phyloP scores from a whole-genome alignment of 1,139 yeast species.

The Sugiyamaella japonica region DNA sequence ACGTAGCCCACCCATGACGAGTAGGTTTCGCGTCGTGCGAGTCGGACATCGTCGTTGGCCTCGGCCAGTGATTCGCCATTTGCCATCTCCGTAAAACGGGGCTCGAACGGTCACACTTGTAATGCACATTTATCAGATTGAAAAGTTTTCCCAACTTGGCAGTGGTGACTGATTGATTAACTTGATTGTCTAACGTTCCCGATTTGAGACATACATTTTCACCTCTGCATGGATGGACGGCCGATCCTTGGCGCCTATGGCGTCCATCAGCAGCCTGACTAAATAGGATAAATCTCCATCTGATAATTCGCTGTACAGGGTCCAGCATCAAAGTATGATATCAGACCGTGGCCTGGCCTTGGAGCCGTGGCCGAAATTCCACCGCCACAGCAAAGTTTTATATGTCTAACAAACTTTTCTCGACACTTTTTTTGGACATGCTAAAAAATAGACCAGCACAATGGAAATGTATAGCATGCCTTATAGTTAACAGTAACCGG shows the following conservation, averaged over 20 bases:
- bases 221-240: background rate
- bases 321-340: background rate
- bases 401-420: too few species aligned
- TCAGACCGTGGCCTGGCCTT: background rate
- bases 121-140: conserved; percentile 7
- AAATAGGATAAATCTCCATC: background rate
- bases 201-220: background rate
- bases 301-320: background rate
- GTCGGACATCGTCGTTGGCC: background rate
- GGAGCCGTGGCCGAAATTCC: too few species aligned
- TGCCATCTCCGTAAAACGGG: background rate
- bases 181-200: background rate
- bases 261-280: background rate
- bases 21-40: too few species aligned
- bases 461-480: too few species aligned
- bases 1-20: too few species aligned
- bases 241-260: conserved; percentile 3
- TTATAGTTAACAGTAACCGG: too few species aligned
- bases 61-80: background rate
- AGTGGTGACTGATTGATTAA: conserved; percentile 9
- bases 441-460: too few species aligned
- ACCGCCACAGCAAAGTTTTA: too few species aligned
- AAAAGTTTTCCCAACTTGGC: conserved; percentile 4
- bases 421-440: too few species aligned
- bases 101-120: background rate